Evolutionary conservation across 1,284 basidiomycete genomes (phyloP), one percentile per base, ranked within the genome.

Genomic region (Microbotryum saponariae): DNA sequence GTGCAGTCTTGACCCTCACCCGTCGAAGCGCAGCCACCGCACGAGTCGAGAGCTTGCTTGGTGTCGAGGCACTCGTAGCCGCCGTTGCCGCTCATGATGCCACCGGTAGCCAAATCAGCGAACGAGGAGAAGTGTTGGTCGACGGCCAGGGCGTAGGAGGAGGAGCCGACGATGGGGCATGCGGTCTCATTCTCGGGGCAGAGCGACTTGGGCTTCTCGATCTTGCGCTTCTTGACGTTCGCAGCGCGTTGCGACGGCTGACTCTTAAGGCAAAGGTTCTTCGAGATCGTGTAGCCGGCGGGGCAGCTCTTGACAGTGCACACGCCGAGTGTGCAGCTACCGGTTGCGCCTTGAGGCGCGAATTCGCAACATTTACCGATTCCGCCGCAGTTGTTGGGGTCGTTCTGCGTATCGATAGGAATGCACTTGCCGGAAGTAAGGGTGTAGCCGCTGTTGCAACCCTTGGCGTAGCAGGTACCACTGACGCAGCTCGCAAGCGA

Each of bases 1-100:
- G 82, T 84, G 76, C 87, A 90, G 74, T 90, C 85, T 71, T 82
- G 77, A 37, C 88, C 88, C 56, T 79, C 73, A 42, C 83, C 83
- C 31, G 79, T 75, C 9, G 82, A 80, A 6, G 81, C 75, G 73
- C 87, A 90, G 49, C 88, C 88, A 70, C 87, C 87, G 74, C 88
- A 90, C 8, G 54, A 74, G 58, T 77, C 74, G 61, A 78, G 71
- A 54, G 77, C 75, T 37, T 71, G 71, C 18, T 63, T 55, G 47
- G 71, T 71, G 71, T 79, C 76, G 69, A 78, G 64, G 69, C 78
- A 79, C 66, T 78, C 76, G 73, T 73, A 78, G 7, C 68, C 70
- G 4, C 70, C 70, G 3, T 48, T 44, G 5, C 66, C 64, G 2
- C 59, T 58, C 59, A 66, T 62, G 55, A 65, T 37, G 51, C 51